Conservation (phyloP, 805 yeast species). For the Wickerhamomyces chambardii region DNA sequence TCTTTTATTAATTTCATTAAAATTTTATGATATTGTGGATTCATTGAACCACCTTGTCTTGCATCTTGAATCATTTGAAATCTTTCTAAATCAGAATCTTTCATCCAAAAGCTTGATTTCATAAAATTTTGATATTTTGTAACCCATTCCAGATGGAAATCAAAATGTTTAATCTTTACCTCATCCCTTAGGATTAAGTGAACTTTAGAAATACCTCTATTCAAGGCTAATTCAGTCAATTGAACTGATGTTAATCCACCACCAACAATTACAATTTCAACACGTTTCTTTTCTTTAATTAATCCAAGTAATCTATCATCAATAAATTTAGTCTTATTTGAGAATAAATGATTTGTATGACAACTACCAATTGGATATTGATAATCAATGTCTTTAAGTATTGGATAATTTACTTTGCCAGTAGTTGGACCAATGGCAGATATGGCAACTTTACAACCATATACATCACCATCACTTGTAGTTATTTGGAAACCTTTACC, state of each 20-base stretch:
- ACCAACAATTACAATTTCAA: slow-evolving; percentile 26
- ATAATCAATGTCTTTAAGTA: slow-evolving; percentile 1
- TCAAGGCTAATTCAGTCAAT: slow-evolving; percentile 28
- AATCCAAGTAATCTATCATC: background rate
- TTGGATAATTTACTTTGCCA: slow-evolving; percentile 6
- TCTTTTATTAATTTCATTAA: slow-evolving; percentile 20
- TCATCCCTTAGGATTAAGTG: slow-evolving; percentile 26
- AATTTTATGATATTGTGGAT: slow-evolving; percentile 31
- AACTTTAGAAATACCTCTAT: slow-evolving; percentile 21
- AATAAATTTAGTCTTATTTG: slow-evolving; percentile 1
- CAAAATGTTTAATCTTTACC: slow-evolving; percentile 35
- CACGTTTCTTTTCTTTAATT: background rate
- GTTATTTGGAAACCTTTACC: slow-evolving; percentile 25
- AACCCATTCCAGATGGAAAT: slow-evolving; percentile 39
- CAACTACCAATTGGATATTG: slow-evolving; percentile 5
- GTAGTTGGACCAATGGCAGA: slow-evolving; percentile 6
- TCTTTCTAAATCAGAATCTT: slow-evolving; percentile 33
- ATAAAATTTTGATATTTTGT: slow-evolving; percentile 36
- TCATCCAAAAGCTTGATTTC: slow-evolving; percentile 32
- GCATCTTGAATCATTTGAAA: slow-evolving; percentile 30
- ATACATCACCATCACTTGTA: slow-evolving; percentile 23
- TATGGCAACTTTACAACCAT: slow-evolving; percentile 17
- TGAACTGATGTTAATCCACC: slow-evolving; percentile 40
- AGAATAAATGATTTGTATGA: slow-evolving; percentile 6
- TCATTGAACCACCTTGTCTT: slow-evolving; percentile 35